Evolutionary conservation across 805 yeast species (phyloP).

Genomic region (Nadsonia fulvescens): DNA sequence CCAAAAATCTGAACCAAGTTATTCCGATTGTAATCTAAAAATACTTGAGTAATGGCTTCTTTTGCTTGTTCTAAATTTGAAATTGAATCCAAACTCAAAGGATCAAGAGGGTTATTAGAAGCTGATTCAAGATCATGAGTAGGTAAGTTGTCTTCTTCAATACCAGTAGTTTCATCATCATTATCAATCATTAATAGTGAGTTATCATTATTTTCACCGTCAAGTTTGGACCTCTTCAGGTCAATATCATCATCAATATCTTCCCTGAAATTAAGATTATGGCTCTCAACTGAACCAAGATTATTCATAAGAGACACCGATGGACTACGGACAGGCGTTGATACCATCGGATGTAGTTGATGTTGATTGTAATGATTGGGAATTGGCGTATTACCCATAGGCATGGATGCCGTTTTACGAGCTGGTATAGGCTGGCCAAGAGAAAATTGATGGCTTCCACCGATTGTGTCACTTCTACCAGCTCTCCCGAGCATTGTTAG

Average conservation of each 20-base stretch:
- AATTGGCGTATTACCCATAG: too few species aligned
- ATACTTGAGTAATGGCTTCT: constrained; percentile 32
- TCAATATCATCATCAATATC: too few species aligned
- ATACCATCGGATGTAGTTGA: too few species aligned
- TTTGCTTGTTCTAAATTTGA: constrained; percentile 21
- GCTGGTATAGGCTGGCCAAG: too few species aligned
- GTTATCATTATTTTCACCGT: not conserved
- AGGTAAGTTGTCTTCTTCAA: constrained; percentile 4
- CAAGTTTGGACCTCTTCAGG: constrained; percentile 4
- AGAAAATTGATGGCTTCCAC: too few species aligned
- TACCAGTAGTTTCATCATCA: constrained; percentile 10
- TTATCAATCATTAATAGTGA: constrained; percentile 3
- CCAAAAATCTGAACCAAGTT: constrained; percentile 18
- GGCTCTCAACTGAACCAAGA: too few species aligned
- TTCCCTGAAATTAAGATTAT: too few species aligned
- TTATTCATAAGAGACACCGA: too few species aligned
- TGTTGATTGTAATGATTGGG: too few species aligned
- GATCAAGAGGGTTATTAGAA: constrained; percentile 23
- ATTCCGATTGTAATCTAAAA: constrained; percentile 25
- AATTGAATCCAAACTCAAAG: constrained; percentile 18
- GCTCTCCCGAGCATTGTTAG: constrained; percentile 9
- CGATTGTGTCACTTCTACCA: not conserved
- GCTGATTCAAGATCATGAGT: constrained; percentile 4
- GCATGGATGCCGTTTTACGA: constrained; percentile 3
- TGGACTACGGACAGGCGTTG: too few species aligned